Base-by-base conservation (phyloP, 192 early-diverging fungal genomes). In the Piromyces finnis region DNA sequence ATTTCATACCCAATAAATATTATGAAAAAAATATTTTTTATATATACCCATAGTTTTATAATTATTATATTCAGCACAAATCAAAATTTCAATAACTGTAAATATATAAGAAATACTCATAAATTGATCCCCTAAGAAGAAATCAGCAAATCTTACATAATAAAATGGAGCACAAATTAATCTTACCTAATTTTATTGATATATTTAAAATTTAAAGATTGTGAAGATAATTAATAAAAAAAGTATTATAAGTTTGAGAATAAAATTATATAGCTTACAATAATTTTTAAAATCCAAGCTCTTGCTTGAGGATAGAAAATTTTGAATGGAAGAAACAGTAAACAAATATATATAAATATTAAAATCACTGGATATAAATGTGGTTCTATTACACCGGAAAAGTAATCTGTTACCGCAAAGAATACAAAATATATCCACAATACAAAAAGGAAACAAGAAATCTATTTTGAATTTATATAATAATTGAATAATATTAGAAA, bases 131-230 rank as follows among this genome's bases (percentile, higher is more conserved):
- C 81, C 81, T 18, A 87, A 82, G 59, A 87, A 87, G 79, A 87
- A 87, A 78, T 87, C 86, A 29, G 83, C 77, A 79, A 87, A 86
- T 77, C 86, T 82, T 14, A 87, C 86, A 81, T 77, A 27, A 84
- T 83, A 79, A 83, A 83, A 28, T 80, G 39, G 22, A 83, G 78
- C 35, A 81, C 68, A 77, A 82, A 83, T 77, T 83, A 80, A 78
- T 29, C 29, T 32, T 83, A 13, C 3, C 82, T 79, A 39, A 14
- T 14, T 39, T 39, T 14, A 14, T 14, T 5, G 1, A 14, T 39
- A 39, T 39, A 39, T 39, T n/a, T n/a, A n/a, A n/a, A n/a, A n/a
- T n/a, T n/a, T n/a, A n/a, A n/a, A n/a, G n/a, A n/a, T n/a, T n/a
- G n/a, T n/a, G n/a, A n/a, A n/a, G n/a, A n/a, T n/a, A n/a, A n/a